Percentiles rank a stretch among this genome's conserved stretches.
Evolutionary conservation across 352 stramenopile genomes (phyloP).

Genomic region (Plasmopara viticola): DNA sequence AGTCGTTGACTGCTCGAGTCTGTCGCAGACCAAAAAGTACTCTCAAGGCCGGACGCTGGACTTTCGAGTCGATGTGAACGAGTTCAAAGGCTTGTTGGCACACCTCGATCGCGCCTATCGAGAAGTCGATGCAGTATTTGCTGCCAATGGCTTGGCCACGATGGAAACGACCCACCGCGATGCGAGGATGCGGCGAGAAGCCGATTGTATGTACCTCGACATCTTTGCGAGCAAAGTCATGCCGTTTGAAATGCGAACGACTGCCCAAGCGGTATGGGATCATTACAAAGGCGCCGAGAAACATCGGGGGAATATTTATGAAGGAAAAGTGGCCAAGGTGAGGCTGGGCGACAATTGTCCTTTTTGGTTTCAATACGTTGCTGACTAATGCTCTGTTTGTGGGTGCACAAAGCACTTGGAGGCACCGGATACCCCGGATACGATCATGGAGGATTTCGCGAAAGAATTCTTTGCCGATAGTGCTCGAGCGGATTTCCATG

Average conservation of each 20-base stretch:
- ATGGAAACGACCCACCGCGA: slow-evolving; percentile 36
- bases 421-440: slow-evolving; percentile 28
- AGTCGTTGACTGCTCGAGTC: slow-evolving; percentile 26
- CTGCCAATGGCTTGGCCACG: slow-evolving; percentile 26
- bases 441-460: slow-evolving; percentile 35
- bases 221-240: slow-evolving; percentile 41
- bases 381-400: slow-evolving; percentile 10
- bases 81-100: slow-evolving; percentile 29
- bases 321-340: slow-evolving; percentile 35
- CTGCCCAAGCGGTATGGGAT: slow-evolving; percentile 34
- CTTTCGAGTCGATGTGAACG: slow-evolving; percentile 28
- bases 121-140: slow-evolving; percentile 34
- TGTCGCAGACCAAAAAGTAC: slow-evolving; percentile 30
- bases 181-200: slow-evolving; percentile 32
- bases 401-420: slow-evolving; percentile 27
- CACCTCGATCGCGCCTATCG: slow-evolving; percentile 28
- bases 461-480: slow-evolving; percentile 33
- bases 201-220: slow-evolving; percentile 38
- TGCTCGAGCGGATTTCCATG: slow-evolving; percentile 35
- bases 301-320: slow-evolving; percentile 36
- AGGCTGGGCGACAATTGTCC: slow-evolving; percentile 1
- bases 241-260: slow-evolving; percentile 36
- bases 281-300: slow-evolving; percentile 39
- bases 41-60: slow-evolving; percentile 29
- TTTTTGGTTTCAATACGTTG: neutral